Evolutionary conservation across 345 rosid species (phyloP), one percentile per base, ranked within the genome.

Genomic region (Capsella bursapastoris): DNA sequence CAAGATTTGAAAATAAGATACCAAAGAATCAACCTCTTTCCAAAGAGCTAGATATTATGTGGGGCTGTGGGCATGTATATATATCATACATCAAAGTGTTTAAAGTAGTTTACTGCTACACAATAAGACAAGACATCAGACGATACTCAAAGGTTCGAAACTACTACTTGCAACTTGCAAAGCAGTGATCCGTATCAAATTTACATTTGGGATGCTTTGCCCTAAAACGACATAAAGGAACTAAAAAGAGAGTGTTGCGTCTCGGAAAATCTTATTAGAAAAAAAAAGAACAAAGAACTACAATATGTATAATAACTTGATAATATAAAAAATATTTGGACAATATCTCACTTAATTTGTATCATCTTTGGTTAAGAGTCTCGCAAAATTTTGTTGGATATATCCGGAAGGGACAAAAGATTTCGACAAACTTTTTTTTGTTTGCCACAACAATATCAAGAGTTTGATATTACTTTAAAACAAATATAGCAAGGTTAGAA

Each of bases 401-500:
- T 41, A 22, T 2, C n/a, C 6, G 1, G 14, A 12, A 41, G 13
- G 5, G 47, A 41, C 47, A 12, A 41, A 38, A 8, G 4, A 38
- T 38, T 38, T 38, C 41, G 12, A 38, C 12, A 38, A 38, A 0
- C 9, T 8, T 37, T 7, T 8, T 8, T 38, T 4, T 13, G 4
- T 41, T 41, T 41, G 47, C 22, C 70, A 22, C 25, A 55, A 51
- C 16, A 22, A 55, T 22, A 44, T 55, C 29, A 73, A 55, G 38
- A 55, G 1, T 43, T 51, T 5, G 16, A n/a, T 45, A 22, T 22
- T 22, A 6, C 18, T 6, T n/a, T 0, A 16, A 28, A 38, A 51
- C 3, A 61, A 31, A 52, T 14, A 62, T 50, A 40, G 49, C 22
- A 70, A 71, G 16, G 68, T 62, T 28, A 38, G 14, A 62, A 40